phyloP scores from a whole-genome alignment of 306 rosid genomes.

The Vigna unguiculata region DNA sequence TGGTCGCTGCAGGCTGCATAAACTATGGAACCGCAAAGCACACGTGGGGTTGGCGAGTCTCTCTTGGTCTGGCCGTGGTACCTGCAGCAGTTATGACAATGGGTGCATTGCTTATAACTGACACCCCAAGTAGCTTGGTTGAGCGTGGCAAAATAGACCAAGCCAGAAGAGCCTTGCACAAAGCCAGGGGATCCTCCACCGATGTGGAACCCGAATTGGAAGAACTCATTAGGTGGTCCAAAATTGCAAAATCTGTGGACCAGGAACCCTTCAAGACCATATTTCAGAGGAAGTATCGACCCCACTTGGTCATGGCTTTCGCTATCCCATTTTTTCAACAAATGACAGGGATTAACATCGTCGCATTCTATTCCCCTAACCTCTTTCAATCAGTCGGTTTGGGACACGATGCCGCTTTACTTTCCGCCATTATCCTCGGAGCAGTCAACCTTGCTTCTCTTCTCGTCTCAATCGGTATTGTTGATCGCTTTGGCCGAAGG shows the following conservation, averaged over 20 bases:
- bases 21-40: slow-evolving; percentile 62
- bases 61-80: slow-evolving; percentile 70
- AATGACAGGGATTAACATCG: slow-evolving; percentile 67
- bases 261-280: slow-evolving; percentile 64
- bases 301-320: slow-evolving; percentile 67
- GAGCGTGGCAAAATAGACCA: slow-evolving; percentile 62
- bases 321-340: slow-evolving; percentile 69
- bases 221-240: slow-evolving; percentile 47
- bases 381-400: slow-evolving; percentile 75
- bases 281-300: slow-evolving; percentile 62
- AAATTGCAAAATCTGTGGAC: slow-evolving; percentile 45
- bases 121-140: slow-evolving; percentile 71
- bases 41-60: slow-evolving; percentile 76
- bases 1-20: slow-evolving; percentile 61
- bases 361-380: slow-evolving; percentile 74
- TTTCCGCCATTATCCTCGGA: slow-evolving; percentile 68
- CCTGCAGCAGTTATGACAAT: slow-evolving; percentile 60
- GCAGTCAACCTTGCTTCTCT: slow-evolving; percentile 57
- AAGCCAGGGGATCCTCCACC: slow-evolving; percentile 54
- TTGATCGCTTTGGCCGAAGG: slow-evolving; percentile 77
- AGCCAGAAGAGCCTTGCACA: slow-evolving; percentile 60
- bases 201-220: slow-evolving; percentile 62
- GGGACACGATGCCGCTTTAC: slow-evolving; percentile 64
- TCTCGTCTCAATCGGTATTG: slow-evolving; percentile 55
- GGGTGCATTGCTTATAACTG: slow-evolving; percentile 60